Percentiles rank a stretch among this genome's conserved stretches.
Evolutionary conservation across 2,329 filamentous ascomycete species (phyloP).

Genomic region (Chaetoscypha palmicola): DNA sequence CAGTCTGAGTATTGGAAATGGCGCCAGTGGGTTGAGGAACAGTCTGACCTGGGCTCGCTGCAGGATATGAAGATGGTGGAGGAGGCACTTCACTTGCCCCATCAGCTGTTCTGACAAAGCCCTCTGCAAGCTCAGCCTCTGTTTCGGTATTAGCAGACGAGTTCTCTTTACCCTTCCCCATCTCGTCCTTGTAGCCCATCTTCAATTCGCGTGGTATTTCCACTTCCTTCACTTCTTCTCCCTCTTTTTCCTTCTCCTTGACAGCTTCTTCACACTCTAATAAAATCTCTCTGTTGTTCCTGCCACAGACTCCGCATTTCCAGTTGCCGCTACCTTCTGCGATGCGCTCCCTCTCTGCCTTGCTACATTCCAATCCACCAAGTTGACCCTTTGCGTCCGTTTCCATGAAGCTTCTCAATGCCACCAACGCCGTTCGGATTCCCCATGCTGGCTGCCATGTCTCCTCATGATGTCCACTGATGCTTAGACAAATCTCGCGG

Average conservation of each 20-base stretch:
- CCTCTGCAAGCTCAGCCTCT: conserved; percentile 45
- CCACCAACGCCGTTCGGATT: conserved; percentile 76
- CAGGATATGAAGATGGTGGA: conserved; percentile 17
- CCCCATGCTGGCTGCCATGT: conserved; percentile 99
- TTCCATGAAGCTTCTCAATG: conserved; percentile 86
- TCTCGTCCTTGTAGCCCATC: conserved; percentile 67
- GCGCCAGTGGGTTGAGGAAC: conserved; percentile 31
- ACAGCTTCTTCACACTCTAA: conserved; percentile 58
- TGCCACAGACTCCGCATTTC: conserved; percentile 64
- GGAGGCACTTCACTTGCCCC: not conserved
- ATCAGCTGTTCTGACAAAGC: conserved; percentile 47
- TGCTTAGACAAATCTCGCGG: conserved; percentile 91
- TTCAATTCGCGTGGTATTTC: conserved; percentile 46
- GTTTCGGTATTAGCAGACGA: conserved; percentile 1
- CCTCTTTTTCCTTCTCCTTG: conserved; percentile 33
- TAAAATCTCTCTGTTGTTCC: conserved; percentile 68
- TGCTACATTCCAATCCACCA: conserved; percentile 74
- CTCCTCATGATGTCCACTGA: conserved; percentile 93
- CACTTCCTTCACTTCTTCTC: conserved; percentile 32
- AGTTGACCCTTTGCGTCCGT: conserved; percentile 81
- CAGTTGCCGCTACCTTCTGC: conserved; percentile 61
- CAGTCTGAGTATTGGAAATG: conserved; percentile 4
- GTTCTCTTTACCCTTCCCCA: conserved; percentile 38
- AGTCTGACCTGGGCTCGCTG: conserved; percentile 28
- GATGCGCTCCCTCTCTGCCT: conserved; percentile 58